Conservation (phyloP, 345 rosid genomes). For the Brassica napus region DNA sequence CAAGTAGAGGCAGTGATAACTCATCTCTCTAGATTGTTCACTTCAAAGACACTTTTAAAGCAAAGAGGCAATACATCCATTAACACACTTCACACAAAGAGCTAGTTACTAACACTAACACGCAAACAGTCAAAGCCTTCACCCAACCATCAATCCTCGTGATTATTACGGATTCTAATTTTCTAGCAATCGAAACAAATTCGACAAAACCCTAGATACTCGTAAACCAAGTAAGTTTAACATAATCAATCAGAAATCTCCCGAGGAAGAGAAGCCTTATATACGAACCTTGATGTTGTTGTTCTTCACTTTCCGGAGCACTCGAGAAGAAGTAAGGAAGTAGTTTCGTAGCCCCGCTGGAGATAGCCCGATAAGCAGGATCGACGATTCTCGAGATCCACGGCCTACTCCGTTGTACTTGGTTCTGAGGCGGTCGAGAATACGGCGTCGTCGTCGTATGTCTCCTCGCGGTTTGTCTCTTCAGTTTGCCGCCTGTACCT, state of each 20-base stretch:
- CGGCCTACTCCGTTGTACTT: slow-evolving; percentile 45
- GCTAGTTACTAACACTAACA: slow-evolving; percentile 9
- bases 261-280: background rate
- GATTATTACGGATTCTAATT: background rate
- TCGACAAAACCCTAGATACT: slow-evolving; percentile 34
- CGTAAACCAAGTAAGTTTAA: background rate
- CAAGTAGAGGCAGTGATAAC: slow-evolving; percentile 3
- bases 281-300: slow-evolving; percentile 44
- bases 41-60: background rate
- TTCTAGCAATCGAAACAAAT: slow-evolving; percentile 3
- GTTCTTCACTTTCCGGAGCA: slow-evolving; percentile 30
- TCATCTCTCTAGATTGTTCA: background rate
- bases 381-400: slow-evolving; percentile 80
- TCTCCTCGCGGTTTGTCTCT: slow-evolving; percentile 46
- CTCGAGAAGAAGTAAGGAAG: slow-evolving; percentile 68
- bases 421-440: slow-evolving; percentile 55
- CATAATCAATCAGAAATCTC: background rate
- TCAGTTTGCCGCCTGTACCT: slow-evolving; percentile 72
- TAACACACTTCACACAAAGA: slow-evolving; percentile 6
- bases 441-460: slow-evolving; percentile 59
- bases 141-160: background rate
- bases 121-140: slow-evolving; percentile 1
- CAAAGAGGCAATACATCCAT: background rate
- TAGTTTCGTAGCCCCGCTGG: slow-evolving; percentile 65
- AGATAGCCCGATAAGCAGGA: slow-evolving; percentile 73